Base-by-base conservation (phyloP, 1,139 yeast species). In the Hyphopichia khmerensis region DNA sequence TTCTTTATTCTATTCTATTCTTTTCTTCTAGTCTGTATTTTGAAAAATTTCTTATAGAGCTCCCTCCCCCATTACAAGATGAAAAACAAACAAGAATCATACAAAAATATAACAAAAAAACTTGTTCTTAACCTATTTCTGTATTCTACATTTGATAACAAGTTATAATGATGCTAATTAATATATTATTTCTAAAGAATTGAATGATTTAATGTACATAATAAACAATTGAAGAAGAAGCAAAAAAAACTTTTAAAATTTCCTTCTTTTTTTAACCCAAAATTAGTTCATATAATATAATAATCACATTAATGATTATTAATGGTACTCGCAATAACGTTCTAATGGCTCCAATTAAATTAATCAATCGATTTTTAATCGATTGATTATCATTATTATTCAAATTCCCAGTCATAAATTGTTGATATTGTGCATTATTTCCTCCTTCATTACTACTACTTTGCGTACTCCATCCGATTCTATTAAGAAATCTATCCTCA, bases 271-370 rank as follows among this genome's bases (percentile, higher is more conserved):
- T 19, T 36, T 51, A 72, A 38, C 79, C 79, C 50, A 71, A 61
- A 16, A 72, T 58, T 47, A 73, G 57, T 56, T 72, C 76, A 53
- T 73, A 73, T 26, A 69, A 48, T 21, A 73, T 72, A 34, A 72
- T 64, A 33, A 68, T 52, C 17, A 71, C 56, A 45, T 73, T 73
- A 19, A 72, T 55, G 27, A 60, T 65, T 33, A 73, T 72, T 53
- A 73, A 65, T 8, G 79, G 79, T 41, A 73, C 65, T 35, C 79
- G 57, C 62, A 72, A 62, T 45, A 73, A 62, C n/a, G 78, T 73
- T 42, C 78, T 54, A 14, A 72, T 68, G 24, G 79, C 77, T 38
- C 75, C 64, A 36, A 73, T 73, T 46, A 73, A 65, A 49, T 69
- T 72, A 38, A 73, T 60, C 43, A 73, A 50, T 48, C 73, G 63